A percentile compares a stretch with the other conserved stretches of the same genome.
Evolutionary conservation across 139 green algal species (phyloP).

Genomic region (Tetradesmus obliquus): DNA sequence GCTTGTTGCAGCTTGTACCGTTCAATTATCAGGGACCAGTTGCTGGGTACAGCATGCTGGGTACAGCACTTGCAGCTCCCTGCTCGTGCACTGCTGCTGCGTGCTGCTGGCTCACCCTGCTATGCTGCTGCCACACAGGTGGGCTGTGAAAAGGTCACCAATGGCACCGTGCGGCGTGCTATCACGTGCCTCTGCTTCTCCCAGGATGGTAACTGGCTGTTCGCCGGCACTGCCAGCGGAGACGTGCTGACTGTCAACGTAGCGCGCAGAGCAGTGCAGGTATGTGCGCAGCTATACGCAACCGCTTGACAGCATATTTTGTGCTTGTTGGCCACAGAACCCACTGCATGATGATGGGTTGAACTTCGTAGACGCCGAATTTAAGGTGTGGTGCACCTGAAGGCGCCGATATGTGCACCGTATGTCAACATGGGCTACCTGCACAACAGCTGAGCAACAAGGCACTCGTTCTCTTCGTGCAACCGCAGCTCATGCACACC

Average conservation of each 20-base stretch:
- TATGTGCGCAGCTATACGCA: neutral
- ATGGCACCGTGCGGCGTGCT: constrained; percentile 57
- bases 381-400: neutral
- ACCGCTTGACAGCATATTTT: neutral
- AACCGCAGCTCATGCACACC: constrained; percentile 52
- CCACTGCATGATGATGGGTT: no score
- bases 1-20: no score
- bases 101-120: neutral
- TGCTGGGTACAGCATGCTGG: neutral
- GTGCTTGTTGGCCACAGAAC: neutral
- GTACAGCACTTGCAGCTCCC: no score
- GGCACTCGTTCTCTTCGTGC: neutral
- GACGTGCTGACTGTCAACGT: constrained; percentile 74
- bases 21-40: neutral
- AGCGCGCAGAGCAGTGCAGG: constrained; percentile 61
- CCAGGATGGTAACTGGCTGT: constrained; percentile 64
- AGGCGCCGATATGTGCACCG: neutral
- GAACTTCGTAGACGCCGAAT: no score
- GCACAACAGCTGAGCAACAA: no score
- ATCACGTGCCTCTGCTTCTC: constrained; percentile 65
- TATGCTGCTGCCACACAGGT: neutral
- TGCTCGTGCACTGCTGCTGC: neutral
- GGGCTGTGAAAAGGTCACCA: constrained; percentile 49
- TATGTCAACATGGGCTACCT: neutral
- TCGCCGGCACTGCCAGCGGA: constrained; percentile 60